These are phyloP conservation scores for Trichoderma sp. DNA, from an alignment of 2,329 filamentous ascomycete species.

Conservation along the genomic window DNA sequence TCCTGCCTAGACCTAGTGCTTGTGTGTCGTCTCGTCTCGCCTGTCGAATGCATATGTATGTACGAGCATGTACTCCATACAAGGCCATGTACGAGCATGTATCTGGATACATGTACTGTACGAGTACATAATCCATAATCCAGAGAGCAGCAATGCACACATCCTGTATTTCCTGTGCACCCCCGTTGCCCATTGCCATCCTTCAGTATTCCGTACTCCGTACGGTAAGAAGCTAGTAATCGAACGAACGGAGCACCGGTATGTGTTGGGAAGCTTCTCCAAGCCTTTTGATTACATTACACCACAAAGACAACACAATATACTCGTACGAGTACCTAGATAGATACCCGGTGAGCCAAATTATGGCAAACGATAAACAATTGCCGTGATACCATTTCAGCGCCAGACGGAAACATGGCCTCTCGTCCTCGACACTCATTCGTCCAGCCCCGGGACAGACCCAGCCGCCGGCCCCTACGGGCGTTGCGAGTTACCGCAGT, in stretches of 20 bases:
- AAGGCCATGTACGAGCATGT: background rate
- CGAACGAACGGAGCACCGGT: constrained; percentile 2
- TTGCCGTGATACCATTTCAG: background rate
- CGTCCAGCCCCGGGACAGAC: background rate
- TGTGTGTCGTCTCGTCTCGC: constrained; percentile 5
- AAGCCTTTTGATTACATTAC: background rate
- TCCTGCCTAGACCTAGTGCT: background rate
- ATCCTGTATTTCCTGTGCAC: background rate
- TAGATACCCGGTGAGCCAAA: background rate
- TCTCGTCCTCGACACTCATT: background rate
- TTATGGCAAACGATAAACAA: background rate
- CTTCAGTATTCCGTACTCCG: background rate
- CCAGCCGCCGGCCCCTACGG: background rate
- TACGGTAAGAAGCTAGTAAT: background rate
- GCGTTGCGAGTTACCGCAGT: constrained; percentile 12
- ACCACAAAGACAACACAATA: background rate
- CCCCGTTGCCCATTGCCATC: background rate
- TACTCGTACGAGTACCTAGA: too few relatives aligned
- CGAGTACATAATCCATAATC: background rate
- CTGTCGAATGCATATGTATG: background rate
- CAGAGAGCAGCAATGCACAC: constrained; percentile 2
- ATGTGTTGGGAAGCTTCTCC: background rate
- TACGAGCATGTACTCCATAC: background rate
- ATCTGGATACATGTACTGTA: background rate
- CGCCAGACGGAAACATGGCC: background rate